Evolutionary conservation across 345 rosid genomes (phyloP).

Genomic region (Bruguiera parviflora): DNA sequence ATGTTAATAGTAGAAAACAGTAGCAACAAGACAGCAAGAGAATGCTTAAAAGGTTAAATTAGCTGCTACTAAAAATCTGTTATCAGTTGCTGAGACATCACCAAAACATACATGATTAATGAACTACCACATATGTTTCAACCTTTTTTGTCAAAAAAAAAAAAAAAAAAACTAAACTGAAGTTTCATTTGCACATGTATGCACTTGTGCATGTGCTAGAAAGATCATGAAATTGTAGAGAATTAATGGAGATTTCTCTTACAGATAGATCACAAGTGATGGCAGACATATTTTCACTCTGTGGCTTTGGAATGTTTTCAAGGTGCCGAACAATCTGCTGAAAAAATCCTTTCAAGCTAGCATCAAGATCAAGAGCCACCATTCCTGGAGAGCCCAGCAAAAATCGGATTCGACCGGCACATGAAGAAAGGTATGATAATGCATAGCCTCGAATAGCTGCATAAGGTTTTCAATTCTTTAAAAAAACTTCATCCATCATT

Average conservation of each 20-base stretch:
- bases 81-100: too few species aligned
- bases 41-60: too few species aligned
- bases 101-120: too few species aligned
- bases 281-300: slow-evolving; percentile 83
- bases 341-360: slow-evolving; percentile 81
- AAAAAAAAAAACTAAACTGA: too few species aligned
- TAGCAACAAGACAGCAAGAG: too few species aligned
- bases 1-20: too few species aligned
- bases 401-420: slow-evolving; percentile 94
- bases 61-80: too few species aligned
- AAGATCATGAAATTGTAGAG: background rate
- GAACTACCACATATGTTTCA: too few species aligned
- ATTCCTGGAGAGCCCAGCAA: slow-evolving; percentile 94
- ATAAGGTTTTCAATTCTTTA: slow-evolving; percentile 20
- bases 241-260: slow-evolving; percentile 46
- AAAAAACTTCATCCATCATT: background rate
- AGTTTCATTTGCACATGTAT: too few species aligned
- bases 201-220: too few species aligned
- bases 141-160: too few species aligned
- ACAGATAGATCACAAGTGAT: slow-evolving; percentile 90
- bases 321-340: slow-evolving; percentile 81
- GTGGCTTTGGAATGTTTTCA: slow-evolving; percentile 84
- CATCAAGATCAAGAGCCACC: slow-evolving; percentile 95
- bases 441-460: slow-evolving; percentile 99
- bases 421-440: slow-evolving; percentile 93